Base-by-base conservation (phyloP, 1,284 basidiomycete species). In the Hymenochaete sp. region DNA sequence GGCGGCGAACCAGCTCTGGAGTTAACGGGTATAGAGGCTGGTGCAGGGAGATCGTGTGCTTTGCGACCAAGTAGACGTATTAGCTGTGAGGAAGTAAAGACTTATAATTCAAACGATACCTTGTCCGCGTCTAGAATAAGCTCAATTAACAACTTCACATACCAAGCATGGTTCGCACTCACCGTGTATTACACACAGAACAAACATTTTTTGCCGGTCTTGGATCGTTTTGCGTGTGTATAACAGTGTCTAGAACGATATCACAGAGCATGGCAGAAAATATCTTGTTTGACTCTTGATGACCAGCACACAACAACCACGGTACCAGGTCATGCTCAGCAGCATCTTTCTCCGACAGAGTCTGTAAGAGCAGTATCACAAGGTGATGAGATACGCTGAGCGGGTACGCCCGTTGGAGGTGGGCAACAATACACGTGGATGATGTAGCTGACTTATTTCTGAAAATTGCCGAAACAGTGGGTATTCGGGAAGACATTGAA, bases 191-290 rank as follows among this genome's bases (percentile, higher is more conserved):
- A 62, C 84, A 88, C 42, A 77, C 62, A 42, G 67, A 61, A 60
- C 84, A 88, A 8, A 79, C 56, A 8, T 71, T 65, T 55, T 68
- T 70, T 53, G 71, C 72, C 42, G 75, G 75, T 40, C 71, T 66
- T 22, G 79, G 68, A 62, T 88, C 79, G 52, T 78, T 77, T 57
- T 87, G 82, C 3, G 82, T 72, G 59, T 82, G 75, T 19, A 88
- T 67, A 28, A 81, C 74, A 32, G 75, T 71, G 62, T 87, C 85
- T 72, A 87, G 71, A 31, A 82, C 66, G 42, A 87, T 64, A 59
- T 89, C 85, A 52, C 84, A 81, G 27, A 89, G 61, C 79, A 89
- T 82, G 35, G 75, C 70, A 31, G 75, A 67, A 60, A 86, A 82
- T 53, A 88, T 69, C 52, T 71, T 71, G n/a, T n/a, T n/a, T n/a